phyloP scores from a whole-genome alignment of 2,329 filamentous ascomycete species.

The Dothiorella sarmentorum region DNA sequence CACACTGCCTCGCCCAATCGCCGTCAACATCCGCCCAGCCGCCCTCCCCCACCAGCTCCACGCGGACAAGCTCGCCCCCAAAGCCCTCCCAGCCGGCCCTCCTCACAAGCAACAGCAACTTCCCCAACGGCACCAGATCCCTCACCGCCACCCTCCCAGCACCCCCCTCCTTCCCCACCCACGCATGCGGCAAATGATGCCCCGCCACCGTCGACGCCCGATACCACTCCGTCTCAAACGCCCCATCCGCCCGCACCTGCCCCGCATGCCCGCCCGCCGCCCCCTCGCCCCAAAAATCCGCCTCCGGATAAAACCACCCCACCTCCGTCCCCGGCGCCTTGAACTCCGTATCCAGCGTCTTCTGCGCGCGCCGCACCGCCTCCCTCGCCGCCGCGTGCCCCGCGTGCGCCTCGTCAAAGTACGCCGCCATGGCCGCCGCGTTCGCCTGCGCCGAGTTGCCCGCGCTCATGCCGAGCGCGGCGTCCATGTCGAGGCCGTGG shows the following conservation, averaged over 20 bases:
- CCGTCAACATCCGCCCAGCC: constrained; percentile 20
- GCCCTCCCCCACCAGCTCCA: background rate
- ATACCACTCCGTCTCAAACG: constrained; percentile 23
- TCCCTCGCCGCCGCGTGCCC: constrained; percentile 22
- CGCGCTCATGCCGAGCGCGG: constrained; percentile 30
- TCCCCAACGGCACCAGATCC: constrained; percentile 14
- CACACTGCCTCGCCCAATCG: constrained; percentile 21
- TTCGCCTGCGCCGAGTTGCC: constrained; percentile 23
- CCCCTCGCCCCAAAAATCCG: constrained; percentile 21
- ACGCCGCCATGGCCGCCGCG: constrained; percentile 23
- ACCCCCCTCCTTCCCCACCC: constrained; percentile 21
- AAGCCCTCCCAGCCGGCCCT: background rate
- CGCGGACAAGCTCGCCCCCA: background rate
- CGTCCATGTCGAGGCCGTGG: constrained; percentile 31
- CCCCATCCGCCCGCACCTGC: constrained; percentile 23
- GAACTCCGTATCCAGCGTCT: constrained; percentile 33
- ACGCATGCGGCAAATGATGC: constrained; percentile 33
- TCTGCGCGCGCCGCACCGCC: constrained; percentile 23
- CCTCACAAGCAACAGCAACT: background rate
- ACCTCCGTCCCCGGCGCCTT: constrained; percentile 33
- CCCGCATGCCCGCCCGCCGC: constrained; percentile 22
- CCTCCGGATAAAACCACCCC: constrained; percentile 35
- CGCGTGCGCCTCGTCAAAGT: constrained; percentile 25
- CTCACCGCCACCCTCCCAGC: background rate
- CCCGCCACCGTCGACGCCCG: constrained; percentile 30